Conservation (phyloP, 257 asterid species). For the Nicotiana attenuata region DNA sequence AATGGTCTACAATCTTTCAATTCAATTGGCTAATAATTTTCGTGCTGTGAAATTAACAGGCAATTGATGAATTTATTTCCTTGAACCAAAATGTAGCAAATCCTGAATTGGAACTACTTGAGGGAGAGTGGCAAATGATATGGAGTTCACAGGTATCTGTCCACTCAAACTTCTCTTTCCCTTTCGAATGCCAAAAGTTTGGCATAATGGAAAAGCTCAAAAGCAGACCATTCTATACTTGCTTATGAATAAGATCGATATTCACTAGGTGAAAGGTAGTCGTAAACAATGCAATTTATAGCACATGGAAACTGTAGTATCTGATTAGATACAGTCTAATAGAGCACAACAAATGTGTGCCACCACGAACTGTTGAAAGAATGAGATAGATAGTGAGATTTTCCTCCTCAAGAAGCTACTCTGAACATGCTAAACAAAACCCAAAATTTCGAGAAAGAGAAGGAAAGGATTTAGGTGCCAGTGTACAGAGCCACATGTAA, state of each 20-base stretch:
- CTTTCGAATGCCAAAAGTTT: not conserved
- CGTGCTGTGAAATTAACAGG: slow-evolving; percentile 35
- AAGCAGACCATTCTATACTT: not conserved
- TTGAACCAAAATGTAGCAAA: slow-evolving; percentile 27
- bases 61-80: slow-evolving; percentile 51
- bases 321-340: too few species aligned
- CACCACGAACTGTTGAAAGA: too few species aligned
- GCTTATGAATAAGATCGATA: not conserved
- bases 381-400: too few species aligned
- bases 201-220: not conserved
- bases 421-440: too few species aligned
- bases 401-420: too few species aligned
- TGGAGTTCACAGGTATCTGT: slow-evolving; percentile 89
- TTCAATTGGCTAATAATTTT: not conserved
- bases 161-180: not conserved
- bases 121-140: slow-evolving; percentile 89
- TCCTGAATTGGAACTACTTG: slow-evolving; percentile 53
- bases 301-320: too few species aligned
- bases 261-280: too few species aligned
- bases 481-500: too few species aligned
- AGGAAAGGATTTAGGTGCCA: too few species aligned
- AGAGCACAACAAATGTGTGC: too few species aligned
- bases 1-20: not conserved
- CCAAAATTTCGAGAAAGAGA: too few species aligned
- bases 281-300: too few species aligned